A percentile compares a stretch with the other conserved stretches of the same genome.
phyloP scores from a whole-genome alignment of 2,329 filamentous ascomycete species.

The Monilinia laxa region DNA sequence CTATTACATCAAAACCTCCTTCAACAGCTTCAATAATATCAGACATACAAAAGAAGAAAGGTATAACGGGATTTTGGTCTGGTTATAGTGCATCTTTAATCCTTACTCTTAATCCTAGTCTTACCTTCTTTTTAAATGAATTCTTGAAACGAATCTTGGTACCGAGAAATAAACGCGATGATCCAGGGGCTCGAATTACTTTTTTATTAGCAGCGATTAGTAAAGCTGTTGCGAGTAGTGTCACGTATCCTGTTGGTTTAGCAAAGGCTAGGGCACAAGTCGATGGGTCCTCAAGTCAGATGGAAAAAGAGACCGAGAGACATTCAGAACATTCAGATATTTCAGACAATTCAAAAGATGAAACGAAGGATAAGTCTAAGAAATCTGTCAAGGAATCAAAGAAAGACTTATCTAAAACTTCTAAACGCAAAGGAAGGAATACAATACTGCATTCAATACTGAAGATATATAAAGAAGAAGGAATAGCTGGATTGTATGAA shows the following conservation, averaged over 20 bases:
- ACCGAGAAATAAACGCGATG: slow-evolving; percentile 50
- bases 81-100: slow-evolving; percentile 81
- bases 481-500: slow-evolving; percentile 67
- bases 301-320: slow-evolving; percentile 38
- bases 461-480: slow-evolving; percentile 61
- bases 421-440: slow-evolving; percentile 38
- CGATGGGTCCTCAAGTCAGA: slow-evolving; percentile 36
- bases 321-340: slow-evolving; percentile 31
- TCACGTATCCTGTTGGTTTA: slow-evolving; percentile 84
- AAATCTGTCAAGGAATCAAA: slow-evolving; percentile 2
- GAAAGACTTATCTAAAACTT: slow-evolving; percentile 25
- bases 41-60: slow-evolving; percentile 67
- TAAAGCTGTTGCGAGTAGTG: slow-evolving; percentile 71
- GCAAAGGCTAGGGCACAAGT: slow-evolving; percentile 77
- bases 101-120: slow-evolving; percentile 78
- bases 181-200: slow-evolving; percentile 54
- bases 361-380: slow-evolving; percentile 39
- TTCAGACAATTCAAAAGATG: slow-evolving; percentile 35
- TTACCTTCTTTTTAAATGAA: slow-evolving; percentile 83
- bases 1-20: slow-evolving; percentile 37
- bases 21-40: slow-evolving; percentile 57
- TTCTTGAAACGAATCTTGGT: slow-evolving; percentile 62
- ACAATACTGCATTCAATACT: slow-evolving; percentile 65
- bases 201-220: slow-evolving; percentile 72
- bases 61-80: slow-evolving; percentile 77